Conservation (phyloP, 768 basidiomycete species). For the Cubamyces sp. region DNA sequence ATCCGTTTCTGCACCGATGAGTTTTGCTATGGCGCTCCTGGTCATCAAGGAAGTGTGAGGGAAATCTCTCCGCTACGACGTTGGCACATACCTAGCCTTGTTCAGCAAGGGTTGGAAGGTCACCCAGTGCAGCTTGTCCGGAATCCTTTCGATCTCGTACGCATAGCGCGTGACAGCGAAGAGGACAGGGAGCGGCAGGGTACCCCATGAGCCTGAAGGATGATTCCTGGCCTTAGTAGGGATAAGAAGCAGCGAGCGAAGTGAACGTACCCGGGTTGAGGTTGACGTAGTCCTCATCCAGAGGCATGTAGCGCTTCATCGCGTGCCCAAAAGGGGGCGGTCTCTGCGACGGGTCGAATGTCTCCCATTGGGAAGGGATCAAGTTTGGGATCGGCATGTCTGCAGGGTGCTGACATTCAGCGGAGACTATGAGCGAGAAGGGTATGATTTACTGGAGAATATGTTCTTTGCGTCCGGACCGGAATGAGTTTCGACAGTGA, state of each 20-base stretch:
- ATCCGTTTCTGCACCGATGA: constrained; percentile 58
- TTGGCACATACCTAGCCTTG: constrained; percentile 11
- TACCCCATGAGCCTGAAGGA: constrained; percentile 28
- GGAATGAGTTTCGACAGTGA: too few relatives aligned
- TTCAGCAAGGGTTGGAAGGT: constrained; percentile 12
- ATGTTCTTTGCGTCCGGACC: too few relatives aligned
- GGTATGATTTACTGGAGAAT: too few relatives aligned
- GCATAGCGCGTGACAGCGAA: constrained; percentile 6
- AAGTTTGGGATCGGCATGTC: constrained; percentile 5
- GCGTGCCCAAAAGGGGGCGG: constrained; percentile 60
- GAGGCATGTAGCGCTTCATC: constrained; percentile 56
- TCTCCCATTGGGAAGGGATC: constrained; percentile 14
- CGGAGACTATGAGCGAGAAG: too few relatives aligned
- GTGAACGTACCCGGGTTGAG: constrained; percentile 59
- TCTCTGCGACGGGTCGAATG: constrained; percentile 26
- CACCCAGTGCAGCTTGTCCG: constrained; percentile 28
- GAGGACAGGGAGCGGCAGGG: constrained; percentile 27
- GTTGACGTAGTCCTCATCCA: constrained; percentile 64
- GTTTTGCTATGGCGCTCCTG: constrained; percentile 50
- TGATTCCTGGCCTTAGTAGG: neutral
- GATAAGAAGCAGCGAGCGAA: neutral
- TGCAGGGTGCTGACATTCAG: too few relatives aligned
- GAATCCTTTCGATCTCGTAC: constrained; percentile 25
- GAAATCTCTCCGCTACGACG: neutral
- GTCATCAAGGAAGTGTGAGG: constrained; percentile 32